These are phyloP conservation scores for Solanum corneliomulleri DNA, from an alignment of 257 asterid species.

Conservation along the genomic window DNA sequence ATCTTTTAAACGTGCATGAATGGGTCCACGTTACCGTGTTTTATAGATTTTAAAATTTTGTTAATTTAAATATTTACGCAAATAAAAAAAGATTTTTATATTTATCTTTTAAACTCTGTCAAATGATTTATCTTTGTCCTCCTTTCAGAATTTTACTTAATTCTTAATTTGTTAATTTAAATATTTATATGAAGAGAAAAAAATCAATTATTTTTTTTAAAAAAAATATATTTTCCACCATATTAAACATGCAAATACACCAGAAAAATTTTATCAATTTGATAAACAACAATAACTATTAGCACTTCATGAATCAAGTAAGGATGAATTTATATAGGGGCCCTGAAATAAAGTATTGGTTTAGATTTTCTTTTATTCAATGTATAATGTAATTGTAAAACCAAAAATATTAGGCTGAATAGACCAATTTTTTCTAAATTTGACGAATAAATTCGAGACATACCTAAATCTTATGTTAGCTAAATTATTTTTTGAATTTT, in stretches of 20 bases:
- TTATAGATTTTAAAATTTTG: no score
- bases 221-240: background rate
- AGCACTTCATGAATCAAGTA: background rate
- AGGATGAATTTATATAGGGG: no score
- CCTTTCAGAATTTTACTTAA: background rate
- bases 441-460: no score
- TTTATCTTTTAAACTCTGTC: background rate
- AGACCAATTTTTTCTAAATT: accelerated
- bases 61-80: background rate
- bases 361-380: no score
- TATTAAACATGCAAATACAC: no score
- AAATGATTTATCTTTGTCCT: background rate
- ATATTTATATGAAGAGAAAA: background rate
- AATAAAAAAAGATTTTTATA: no score
- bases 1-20: background rate
- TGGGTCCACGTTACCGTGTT: background rate
- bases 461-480: background rate
- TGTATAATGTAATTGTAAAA: background rate
- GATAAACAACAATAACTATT: background rate
- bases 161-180: background rate
- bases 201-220: background rate
- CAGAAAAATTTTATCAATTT: accelerated
- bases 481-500: background rate
- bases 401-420: no score
- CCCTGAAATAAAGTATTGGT: background rate